Evolutionary conservation across 495 filamentous ascomycete species (phyloP).

Genomic region (Entonaema liquescens): DNA sequence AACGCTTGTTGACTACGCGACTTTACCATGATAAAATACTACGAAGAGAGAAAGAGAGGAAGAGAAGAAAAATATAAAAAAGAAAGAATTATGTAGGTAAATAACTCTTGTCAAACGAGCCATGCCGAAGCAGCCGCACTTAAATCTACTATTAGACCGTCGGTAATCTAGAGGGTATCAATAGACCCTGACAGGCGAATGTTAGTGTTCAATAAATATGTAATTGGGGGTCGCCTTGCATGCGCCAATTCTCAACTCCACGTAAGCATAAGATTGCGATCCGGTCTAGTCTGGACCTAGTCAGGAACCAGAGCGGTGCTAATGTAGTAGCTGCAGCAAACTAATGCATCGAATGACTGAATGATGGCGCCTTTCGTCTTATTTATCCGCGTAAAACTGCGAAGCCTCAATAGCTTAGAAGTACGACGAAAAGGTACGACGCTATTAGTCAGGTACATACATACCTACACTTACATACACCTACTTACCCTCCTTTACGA

Average conservation of each 20-base stretch:
- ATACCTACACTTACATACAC: too few species aligned
- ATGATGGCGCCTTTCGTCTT: constrained; percentile 18
- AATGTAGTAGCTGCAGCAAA: constrained; percentile 38
- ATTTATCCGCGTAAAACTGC: constrained; percentile 18
- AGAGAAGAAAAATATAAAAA: not conserved
- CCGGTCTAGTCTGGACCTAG: constrained; percentile 40
- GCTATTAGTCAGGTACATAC: not conserved
- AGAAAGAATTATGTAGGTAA: too few species aligned
- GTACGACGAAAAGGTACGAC: not conserved
- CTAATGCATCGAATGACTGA: constrained; percentile 25
- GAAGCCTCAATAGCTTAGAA: constrained; percentile 9
- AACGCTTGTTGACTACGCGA: not conserved
- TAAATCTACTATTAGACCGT: not conserved
- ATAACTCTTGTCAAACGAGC: not conserved
- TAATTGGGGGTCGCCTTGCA: constrained; percentile 19
- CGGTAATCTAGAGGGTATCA: not conserved
- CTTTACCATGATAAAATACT: not conserved
- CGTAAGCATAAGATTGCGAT: constrained; percentile 40
- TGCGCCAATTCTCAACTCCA: constrained; percentile 25
- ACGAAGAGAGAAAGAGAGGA: not conserved
- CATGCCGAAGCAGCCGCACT: not conserved
- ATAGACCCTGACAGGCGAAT: not conserved
- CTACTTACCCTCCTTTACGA: not conserved
- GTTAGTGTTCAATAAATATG: constrained; percentile 19
- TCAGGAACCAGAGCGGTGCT: constrained; percentile 37